Percentiles rank a stretch among this genome's conserved stretches.
These are phyloP conservation scores for Blastobotrys proliferans DNA, from an alignment of 1,139 yeast genomes.

Conservation along the genomic window DNA sequence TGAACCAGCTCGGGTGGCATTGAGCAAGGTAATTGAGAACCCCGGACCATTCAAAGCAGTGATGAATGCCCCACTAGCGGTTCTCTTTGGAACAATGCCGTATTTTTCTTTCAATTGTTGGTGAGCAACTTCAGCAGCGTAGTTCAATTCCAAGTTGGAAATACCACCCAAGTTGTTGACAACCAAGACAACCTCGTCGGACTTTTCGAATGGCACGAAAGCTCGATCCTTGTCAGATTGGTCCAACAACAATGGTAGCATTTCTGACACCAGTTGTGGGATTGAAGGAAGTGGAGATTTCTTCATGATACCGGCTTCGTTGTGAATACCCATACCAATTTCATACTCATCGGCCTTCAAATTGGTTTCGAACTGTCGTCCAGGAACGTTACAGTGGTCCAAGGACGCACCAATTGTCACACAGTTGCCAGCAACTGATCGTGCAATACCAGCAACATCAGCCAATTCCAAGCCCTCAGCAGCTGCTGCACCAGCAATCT, in stretches of 20 bases:
- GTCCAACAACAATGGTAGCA: conserved; percentile 31
- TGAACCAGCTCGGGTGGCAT: conserved; percentile 43
- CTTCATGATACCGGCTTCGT: conserved; percentile 81
- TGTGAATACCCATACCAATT: conserved; percentile 93
- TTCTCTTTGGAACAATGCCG: conserved; percentile 59
- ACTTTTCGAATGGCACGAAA: conserved; percentile 49
- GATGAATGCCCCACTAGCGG: conserved; percentile 69
- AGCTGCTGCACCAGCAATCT: conserved; percentile 75
- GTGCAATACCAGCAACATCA: conserved; percentile 56
- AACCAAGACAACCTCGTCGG: conserved; percentile 65
- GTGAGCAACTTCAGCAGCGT: conserved; percentile 51
- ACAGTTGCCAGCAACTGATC: conserved; percentile 54
- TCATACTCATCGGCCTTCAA: conserved; percentile 64
- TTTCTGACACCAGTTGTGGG: conserved; percentile 38
- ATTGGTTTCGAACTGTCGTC: conserved; percentile 54
- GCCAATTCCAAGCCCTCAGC: conserved; percentile 44
- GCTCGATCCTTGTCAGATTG: conserved; percentile 35
- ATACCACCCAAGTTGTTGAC: conserved; percentile 85
- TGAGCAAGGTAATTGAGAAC: conserved; percentile 72
- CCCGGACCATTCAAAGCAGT: conserved; percentile 92
- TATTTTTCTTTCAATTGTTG: conserved; percentile 45
- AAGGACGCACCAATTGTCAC: conserved; percentile 89
- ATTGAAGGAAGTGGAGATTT: conserved; percentile 60
- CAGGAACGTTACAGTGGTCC: conserved; percentile 89
- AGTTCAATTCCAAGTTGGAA: conserved; percentile 67